Conservation (phyloP, 805 yeast genomes). For the Kodamaea lidongshanica region DNA sequence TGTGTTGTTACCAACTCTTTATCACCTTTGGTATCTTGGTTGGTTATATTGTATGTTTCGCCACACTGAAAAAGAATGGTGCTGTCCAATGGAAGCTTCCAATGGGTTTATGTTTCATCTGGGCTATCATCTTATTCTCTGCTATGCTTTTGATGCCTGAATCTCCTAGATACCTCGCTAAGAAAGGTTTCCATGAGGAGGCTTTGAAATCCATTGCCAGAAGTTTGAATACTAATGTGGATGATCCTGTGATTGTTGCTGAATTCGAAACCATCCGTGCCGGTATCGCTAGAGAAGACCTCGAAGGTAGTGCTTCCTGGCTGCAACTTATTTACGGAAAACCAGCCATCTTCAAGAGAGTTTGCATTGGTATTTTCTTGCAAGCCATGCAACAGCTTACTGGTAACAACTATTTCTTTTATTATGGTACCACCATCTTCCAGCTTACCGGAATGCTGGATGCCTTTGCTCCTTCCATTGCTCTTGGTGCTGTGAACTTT, state of each 20-base stretch:
- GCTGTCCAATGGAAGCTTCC: slow-evolving; percentile 26
- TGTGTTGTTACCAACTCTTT: slow-evolving; percentile 24
- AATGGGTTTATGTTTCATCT: slow-evolving; percentile 23
- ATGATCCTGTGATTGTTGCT: slow-evolving; percentile 20
- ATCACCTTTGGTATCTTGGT: slow-evolving; percentile 24
- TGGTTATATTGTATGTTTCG: slow-evolving; percentile 23
- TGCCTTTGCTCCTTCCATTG: slow-evolving; percentile 54
- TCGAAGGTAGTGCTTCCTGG: slow-evolving; percentile 25
- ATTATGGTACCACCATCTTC: slow-evolving; percentile 60
- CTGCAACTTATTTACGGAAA: slow-evolving; percentile 21
- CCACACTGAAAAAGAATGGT: slow-evolving; percentile 19
- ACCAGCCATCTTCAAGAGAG: slow-evolving; percentile 22
- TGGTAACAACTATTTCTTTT: slow-evolving; percentile 62
- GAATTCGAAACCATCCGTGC: slow-evolving; percentile 24
- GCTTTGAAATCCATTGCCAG: slow-evolving; percentile 22
- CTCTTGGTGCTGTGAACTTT: slow-evolving; percentile 53
- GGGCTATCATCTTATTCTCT: slow-evolving; percentile 20
- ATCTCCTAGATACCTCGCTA: slow-evolving; percentile 23
- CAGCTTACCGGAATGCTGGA: slow-evolving; percentile 51
- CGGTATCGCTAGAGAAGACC: slow-evolving; percentile 23
- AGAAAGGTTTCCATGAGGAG: slow-evolving; percentile 19
- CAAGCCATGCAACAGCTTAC: slow-evolving; percentile 52
- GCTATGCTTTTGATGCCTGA: slow-evolving; percentile 26
- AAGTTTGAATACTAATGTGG: slow-evolving; percentile 19
- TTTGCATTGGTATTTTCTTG: slow-evolving; percentile 20